These are phyloP conservation scores for Jaminaea rosea DNA, from an alignment of 1,284 basidiomycete species.

Conservation along the genomic window DNA sequence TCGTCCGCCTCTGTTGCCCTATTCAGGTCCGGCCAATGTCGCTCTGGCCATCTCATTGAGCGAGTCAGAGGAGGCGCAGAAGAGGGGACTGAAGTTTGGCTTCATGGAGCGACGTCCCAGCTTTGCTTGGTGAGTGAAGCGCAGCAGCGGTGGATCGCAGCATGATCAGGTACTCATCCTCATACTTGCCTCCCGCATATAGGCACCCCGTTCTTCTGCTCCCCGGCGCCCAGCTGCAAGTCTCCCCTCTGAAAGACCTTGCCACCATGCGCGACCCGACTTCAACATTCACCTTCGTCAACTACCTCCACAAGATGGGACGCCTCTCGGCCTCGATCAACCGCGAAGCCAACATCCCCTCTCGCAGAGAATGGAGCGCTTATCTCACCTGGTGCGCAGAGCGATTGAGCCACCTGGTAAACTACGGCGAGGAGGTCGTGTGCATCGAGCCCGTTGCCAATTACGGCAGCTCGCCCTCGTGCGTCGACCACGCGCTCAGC, in stretches of 20 bases:
- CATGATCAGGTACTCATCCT: not conserved
- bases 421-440: constrained; percentile 33
- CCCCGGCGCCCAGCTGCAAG: constrained; percentile 44
- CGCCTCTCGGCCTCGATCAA: constrained; percentile 44
- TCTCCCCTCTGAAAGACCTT: constrained; percentile 45
- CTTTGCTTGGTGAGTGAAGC: constrained; percentile 40
- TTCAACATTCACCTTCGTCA: constrained; percentile 40
- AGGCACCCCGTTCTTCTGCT: constrained; percentile 39
- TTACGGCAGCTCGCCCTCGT: constrained; percentile 10
- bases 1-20: no score
- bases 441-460: constrained; percentile 31
- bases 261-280: constrained; percentile 45
- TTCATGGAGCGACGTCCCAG: constrained; percentile 38
- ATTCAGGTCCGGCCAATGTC: constrained; percentile 34
- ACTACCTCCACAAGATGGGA: constrained; percentile 40
- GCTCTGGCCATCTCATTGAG: constrained; percentile 39
- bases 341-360: constrained; percentile 38
- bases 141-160: not conserved
- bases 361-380: constrained; percentile 44
- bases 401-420: constrained; percentile 31
- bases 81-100: constrained; percentile 21
- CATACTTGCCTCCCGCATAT: not conserved
- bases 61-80: constrained; percentile 29
- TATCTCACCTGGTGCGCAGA: constrained; percentile 43
- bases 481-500: constrained; percentile 1